Evolutionary conservation across 148 eudicot genomes (phyloP).

Genomic region (Cornus florida): DNA sequence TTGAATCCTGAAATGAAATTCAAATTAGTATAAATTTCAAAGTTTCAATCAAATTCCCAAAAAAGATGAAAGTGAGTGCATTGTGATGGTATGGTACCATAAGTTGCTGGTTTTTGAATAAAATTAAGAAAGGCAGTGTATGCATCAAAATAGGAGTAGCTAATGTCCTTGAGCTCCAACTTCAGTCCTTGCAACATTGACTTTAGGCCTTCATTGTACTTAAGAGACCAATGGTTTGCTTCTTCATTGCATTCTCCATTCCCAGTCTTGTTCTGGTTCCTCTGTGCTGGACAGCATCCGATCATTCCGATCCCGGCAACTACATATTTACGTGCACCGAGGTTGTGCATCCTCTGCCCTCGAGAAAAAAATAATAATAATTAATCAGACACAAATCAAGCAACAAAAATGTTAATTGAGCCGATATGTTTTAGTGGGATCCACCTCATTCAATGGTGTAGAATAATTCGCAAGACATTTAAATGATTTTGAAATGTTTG

Average conservation of each 20-base stretch:
- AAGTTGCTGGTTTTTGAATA: constrained; percentile 47
- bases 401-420: too few species aligned
- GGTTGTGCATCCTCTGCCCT: constrained; percentile 46
- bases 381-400: too few species aligned
- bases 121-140: constrained; percentile 40
- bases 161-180: constrained; percentile 40
- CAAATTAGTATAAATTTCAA: neutral
- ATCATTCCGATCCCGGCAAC: constrained; percentile 49
- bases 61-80: neutral
- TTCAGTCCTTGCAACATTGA: constrained; percentile 37
- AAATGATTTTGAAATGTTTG: too few species aligned
- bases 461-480: too few species aligned
- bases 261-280: constrained; percentile 34
- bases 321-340: constrained; percentile 64
- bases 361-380: neutral
- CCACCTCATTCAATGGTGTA: too few species aligned
- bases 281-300: constrained; percentile 73
- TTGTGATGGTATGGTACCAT: constrained; percentile 26
- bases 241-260: constrained; percentile 46
- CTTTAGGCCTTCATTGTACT: constrained; percentile 55
- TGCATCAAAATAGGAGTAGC: constrained; percentile 54
- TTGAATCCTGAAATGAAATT: constrained; percentile 55
- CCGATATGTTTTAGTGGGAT: too few species aligned
- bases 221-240: constrained; percentile 51
- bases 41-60: too few species aligned